These are phyloP conservation scores for Aspergillus aculeatus DNA, from an alignment of 2,329 filamentous ascomycete species.

Conservation along the genomic window DNA sequence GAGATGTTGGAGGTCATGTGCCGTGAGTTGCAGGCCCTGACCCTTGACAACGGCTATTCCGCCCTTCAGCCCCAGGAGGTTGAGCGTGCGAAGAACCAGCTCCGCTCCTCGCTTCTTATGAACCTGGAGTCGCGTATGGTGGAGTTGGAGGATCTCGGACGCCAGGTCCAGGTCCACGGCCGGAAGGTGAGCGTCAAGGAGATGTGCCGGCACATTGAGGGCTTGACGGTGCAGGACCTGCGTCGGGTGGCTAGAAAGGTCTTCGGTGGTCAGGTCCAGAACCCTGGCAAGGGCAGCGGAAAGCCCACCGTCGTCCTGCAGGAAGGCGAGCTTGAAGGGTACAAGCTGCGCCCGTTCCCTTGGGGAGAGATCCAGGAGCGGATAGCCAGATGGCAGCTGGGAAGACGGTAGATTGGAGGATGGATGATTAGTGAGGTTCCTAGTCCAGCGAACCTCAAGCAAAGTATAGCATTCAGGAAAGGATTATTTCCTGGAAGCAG, in stretches of 20 bases:
- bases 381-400: slow-evolving; percentile 80
- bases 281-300: slow-evolving; percentile 74
- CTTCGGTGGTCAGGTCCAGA: slow-evolving; percentile 72
- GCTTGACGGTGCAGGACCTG: slow-evolving; percentile 75
- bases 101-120: slow-evolving; percentile 87
- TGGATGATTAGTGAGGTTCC: background rate
- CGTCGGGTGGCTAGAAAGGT: slow-evolving; percentile 76
- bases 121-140: slow-evolving; percentile 97
- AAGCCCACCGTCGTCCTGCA: slow-evolving; percentile 92
- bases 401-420: slow-evolving; percentile 54
- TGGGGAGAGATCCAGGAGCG: slow-evolving; percentile 91
- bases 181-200: slow-evolving; percentile 86
- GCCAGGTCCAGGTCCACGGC: slow-evolving; percentile 96
- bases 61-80: slow-evolving; percentile 76
- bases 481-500: background rate
- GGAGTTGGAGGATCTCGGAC: slow-evolving; percentile 89
- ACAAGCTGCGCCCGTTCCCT: slow-evolving; percentile 65
- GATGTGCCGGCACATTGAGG: slow-evolving; percentile 87
- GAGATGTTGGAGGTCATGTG: slow-evolving; percentile 95
- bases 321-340: slow-evolving; percentile 75
- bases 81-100: slow-evolving; percentile 91
- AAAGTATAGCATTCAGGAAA: background rate
- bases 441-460: background rate
- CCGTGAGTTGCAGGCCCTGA: slow-evolving; percentile 77
- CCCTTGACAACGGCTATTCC: slow-evolving; percentile 70